A percentile compares a stretch with the other conserved stretches of the same genome.
These are phyloP conservation scores for Cadophora malorum DNA, from an alignment of 2,329 filamentous ascomycete species.

Conservation along the genomic window DNA sequence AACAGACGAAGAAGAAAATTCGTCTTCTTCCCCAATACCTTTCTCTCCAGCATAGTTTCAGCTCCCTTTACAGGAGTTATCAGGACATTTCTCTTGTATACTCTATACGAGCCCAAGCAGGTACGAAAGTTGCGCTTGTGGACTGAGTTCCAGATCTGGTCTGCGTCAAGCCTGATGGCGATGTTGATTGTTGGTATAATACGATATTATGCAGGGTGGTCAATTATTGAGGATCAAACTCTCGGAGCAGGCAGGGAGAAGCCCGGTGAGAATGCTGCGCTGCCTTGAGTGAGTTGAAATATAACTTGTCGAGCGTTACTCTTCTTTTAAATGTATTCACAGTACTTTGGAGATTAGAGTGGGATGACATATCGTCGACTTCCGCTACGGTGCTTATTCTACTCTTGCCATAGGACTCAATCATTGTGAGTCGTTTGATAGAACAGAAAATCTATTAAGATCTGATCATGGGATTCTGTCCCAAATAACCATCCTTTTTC, in stretches of 20 bases:
- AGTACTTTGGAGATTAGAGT: too few relatives aligned
- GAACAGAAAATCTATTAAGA: too few relatives aligned
- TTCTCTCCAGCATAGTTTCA: not conserved
- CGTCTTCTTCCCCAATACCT: not conserved
- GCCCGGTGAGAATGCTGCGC: not conserved
- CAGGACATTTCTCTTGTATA: too few relatives aligned
- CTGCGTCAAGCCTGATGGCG: not conserved
- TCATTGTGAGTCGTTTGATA: too few relatives aligned
- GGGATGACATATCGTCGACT: too few relatives aligned
- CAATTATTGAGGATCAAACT: too few relatives aligned
- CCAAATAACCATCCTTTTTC: too few relatives aligned
- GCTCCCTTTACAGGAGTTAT: not conserved
- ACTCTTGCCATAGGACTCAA: too few relatives aligned
- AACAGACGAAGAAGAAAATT: not conserved
- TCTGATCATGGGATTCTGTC: too few relatives aligned
- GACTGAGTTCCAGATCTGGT: not conserved
- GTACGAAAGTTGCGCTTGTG: not conserved
- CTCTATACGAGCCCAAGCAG: not conserved
- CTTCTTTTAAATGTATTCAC: too few relatives aligned
- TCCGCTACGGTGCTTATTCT: too few relatives aligned
- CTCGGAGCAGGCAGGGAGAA: not conserved
- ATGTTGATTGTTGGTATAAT: constrained; percentile 1
- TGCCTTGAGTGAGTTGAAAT: not conserved
- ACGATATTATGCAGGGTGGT: not conserved
- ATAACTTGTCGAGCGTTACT: too few relatives aligned